A percentile compares a stretch with the other conserved stretches of the same genome.
These are phyloP conservation scores for Cystobasidiaceae sp. DNA, from an alignment of 1,284 basidiomycete genomes.

Conservation along the genomic window DNA sequence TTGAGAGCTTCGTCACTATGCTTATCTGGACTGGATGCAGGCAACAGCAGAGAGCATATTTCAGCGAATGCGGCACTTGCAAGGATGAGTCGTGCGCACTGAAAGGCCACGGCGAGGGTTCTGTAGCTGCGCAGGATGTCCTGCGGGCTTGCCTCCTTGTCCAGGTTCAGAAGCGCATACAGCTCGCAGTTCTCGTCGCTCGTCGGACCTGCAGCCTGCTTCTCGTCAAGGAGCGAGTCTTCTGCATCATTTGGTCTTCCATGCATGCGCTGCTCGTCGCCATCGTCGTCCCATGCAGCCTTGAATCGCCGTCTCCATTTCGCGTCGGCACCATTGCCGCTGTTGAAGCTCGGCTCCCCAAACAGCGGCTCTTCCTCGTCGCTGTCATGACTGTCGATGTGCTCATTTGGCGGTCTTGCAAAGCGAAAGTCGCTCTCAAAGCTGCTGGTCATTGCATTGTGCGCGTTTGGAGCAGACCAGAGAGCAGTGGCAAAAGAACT, in stretches of 20 bases:
- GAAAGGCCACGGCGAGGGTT: constrained; percentile 34
- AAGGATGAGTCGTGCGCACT: background rate
- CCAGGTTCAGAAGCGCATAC: constrained; percentile 39
- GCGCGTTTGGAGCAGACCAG: background rate
- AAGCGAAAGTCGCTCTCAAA: constrained; percentile 25
- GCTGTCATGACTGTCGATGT: background rate
- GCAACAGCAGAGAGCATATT: background rate
- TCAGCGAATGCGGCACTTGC: background rate
- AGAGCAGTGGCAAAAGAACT: no score
- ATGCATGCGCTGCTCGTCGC: no score
- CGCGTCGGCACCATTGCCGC: no score
- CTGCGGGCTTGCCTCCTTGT: constrained; percentile 31
- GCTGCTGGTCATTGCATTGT: background rate
- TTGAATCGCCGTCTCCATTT: no score
- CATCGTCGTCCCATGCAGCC: no score
- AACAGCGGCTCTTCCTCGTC: constrained; percentile 10
- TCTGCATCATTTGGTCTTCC: no score
- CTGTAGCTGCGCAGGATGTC: constrained; percentile 36
- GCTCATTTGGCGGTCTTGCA: constrained; percentile 7
- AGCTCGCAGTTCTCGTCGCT: constrained; percentile 25
- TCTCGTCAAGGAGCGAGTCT: no score
- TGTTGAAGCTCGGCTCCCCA: background rate
- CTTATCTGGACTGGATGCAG: constrained; percentile 64
- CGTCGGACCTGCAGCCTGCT: background rate
- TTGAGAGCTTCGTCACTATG: constrained; percentile 60